Evolutionary conservation across 2,329 filamentous ascomycete species (phyloP), one percentile per base, ranked within the genome.

Genomic region (Scedosporium boydii): DNA sequence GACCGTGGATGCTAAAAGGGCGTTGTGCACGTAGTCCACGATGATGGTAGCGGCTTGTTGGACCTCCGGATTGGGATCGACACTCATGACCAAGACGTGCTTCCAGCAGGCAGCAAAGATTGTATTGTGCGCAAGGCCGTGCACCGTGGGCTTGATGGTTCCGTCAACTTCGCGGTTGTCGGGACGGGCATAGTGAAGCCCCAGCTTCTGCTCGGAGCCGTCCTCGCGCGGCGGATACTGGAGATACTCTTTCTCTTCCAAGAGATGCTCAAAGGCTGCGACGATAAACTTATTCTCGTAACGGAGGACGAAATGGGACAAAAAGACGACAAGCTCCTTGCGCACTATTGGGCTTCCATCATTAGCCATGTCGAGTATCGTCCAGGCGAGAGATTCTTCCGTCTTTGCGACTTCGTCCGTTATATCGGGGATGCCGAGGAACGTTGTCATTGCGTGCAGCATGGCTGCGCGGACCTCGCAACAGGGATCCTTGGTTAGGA

Each of bases 71-170:
- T 97, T 93, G 48, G 95, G 93, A 71, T 99, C 95, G 18, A 96
- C 91, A 55, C 91, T 93, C 73, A 98, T 82, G 65, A 96, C 90
- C 64, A 97, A 79, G 53, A 96, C 82, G 69, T 97, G 90, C 72
- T 96, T 95, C 95, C 95, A 99, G 65, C 96, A 89, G 1, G 93
- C 90, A 34, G 93, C 89, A 72, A 96, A 97, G 18, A 96, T 90
- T 0, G 92, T 96, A 70, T 96, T 95, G 66, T 90, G 87, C 12
- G 93, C 91, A 10, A 90, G 74, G 1, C 85, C 83, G 55, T 85
- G 81, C 2, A 82, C 79, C 2, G 77, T 70, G 27, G 79, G 76
- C 69, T 84, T 84, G 71, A 86, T 83, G 4, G 77, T 80, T 3
- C 83, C 85, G 65, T 87, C 82, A 14, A 74, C 70, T 68, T 84